Base-by-base conservation (phyloP, 1,139 yeast species). In the Tardiomyces blankii region DNA sequence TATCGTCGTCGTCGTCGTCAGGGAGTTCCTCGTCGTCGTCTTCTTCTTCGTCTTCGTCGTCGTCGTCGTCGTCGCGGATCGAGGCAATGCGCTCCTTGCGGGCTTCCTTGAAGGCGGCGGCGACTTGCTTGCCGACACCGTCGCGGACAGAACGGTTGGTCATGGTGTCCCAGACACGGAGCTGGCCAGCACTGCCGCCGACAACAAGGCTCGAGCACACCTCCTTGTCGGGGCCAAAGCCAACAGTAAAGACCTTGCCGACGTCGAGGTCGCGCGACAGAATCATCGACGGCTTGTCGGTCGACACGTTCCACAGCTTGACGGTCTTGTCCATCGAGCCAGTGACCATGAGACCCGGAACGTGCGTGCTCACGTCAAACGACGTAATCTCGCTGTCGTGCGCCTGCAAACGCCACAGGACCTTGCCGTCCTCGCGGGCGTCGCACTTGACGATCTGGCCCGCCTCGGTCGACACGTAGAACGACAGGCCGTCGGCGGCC, bases 401-500 rank as follows among this genome's bases (percentile, higher is more conserved):
- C 1, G 98, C 98, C 67, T 93, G 96, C 58, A 91, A 73, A 5
- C 95, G 86, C 99, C 99, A 91, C 38, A 91, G 60, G 23, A 96
- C 88, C 45, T 75, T 72, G 41, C 72, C 73, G 44, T 72, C 76
- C 42, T 66, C 63, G 63, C 96, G 78, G 42, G 86, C 82, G 65
- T 91, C 98, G 58, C 84, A 89, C 53, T 93, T 83, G 67, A 86
- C 86, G 33, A 91, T 78, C 58, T 82, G 82, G 62, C 99, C 99
- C 52, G 78, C 74, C 63, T 91, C 98, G 38, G 96, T 88, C 56
- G 96, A 95, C 40, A 88, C 94, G 60, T 83, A 78, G 62, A 91
- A 84, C 39, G 75, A 67, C 54, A 80, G 78, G 28, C 83, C 83
- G 47, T 74, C 65, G 35, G 52, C 53, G 53, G 60, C 77, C 93